A percentile compares a stretch with the other conserved stretches of the same genome.
phyloP scores from a whole-genome alignment of 768 basidiomycete genomes.

The Gloeopeniophorella convolvens region DNA sequence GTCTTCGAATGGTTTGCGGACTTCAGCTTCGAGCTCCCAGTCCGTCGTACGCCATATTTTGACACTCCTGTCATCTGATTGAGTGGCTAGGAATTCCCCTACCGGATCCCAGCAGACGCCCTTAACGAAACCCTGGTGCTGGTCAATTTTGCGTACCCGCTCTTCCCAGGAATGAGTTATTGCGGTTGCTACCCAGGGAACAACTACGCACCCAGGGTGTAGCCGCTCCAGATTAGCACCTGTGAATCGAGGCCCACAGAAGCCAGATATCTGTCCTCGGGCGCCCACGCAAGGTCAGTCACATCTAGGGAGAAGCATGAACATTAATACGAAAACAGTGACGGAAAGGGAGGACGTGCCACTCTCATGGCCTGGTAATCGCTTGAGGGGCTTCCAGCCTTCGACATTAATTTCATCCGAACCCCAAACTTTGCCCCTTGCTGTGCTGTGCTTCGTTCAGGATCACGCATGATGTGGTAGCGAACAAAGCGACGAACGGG shows the following conservation, averaged over 20 bases:
- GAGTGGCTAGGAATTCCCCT: slow-evolving; percentile 94
- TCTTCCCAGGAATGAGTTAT: slow-evolving; percentile 40
- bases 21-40: slow-evolving; percentile 80
- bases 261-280: slow-evolving; percentile 86
- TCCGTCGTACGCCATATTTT: slow-evolving; percentile 96
- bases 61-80: slow-evolving; percentile 93
- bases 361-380: slow-evolving; percentile 90
- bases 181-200: not conserved
- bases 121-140: slow-evolving; percentile 95
- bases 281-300: slow-evolving; percentile 92
- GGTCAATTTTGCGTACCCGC: slow-evolving; percentile 73
- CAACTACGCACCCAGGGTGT: slow-evolving; percentile 62
- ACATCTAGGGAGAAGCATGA: slow-evolving; percentile 54
- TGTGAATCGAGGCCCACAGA: slow-evolving; percentile 90
- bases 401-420: slow-evolving; percentile 95
- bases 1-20: slow-evolving; percentile 86
- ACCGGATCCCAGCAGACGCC: slow-evolving; percentile 99
- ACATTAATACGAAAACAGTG: slow-evolving; percentile 2
- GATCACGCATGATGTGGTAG: not conserved
- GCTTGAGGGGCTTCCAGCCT: slow-evolving; percentile 91
- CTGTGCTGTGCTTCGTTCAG: slow-evolving; percentile 41
- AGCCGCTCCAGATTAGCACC: slow-evolving; percentile 92
- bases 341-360: slow-evolving; percentile 44
- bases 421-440: slow-evolving; percentile 87
- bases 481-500: slow-evolving; percentile 58